phyloP scores from a whole-genome alignment of 306 rosid species.

The Cucurbita argyrosperma region DNA sequence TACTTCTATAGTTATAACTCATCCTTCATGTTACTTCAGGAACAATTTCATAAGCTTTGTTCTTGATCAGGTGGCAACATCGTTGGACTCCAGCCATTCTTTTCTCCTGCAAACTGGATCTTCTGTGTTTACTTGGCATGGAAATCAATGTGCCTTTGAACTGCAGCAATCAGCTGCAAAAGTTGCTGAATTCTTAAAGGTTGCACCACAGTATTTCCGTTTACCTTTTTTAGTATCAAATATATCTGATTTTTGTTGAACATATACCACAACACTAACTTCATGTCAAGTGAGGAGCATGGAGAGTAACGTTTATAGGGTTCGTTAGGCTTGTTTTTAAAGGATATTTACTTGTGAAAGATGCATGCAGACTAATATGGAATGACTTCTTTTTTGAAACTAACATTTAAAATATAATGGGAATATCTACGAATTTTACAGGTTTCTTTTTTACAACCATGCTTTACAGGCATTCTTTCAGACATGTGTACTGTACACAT shows the following conservation, averaged over 20 bases:
- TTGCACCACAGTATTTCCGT: conserved; percentile 5
- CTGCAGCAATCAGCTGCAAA: conserved; percentile 86
- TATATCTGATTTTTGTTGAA: neutral
- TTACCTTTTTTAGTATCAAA: neutral
- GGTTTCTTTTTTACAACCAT: neutral
- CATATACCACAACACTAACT: neutral
- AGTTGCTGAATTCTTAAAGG: conserved; percentile 85
- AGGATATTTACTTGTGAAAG: neutral
- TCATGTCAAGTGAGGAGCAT: neutral
- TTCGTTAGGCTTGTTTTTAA: neutral
- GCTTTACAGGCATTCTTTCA: neutral
- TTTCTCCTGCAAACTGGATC: conserved; percentile 82
- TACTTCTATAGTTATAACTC: neutral
- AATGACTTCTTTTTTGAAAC: neutral
- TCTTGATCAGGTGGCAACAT: conserved; percentile 55
- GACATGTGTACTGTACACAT: neutral
- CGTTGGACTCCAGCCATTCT: conserved; percentile 67
- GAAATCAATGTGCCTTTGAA: conserved; percentile 71
- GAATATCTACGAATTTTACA: neutral
- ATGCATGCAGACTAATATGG: neutral
- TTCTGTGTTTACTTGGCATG: conserved; percentile 79
- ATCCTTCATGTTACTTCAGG: neutral
- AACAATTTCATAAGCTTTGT: neutral
- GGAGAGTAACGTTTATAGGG: neutral
- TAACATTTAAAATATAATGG: neutral